Evolutionary conservation across 805 yeast genomes (phyloP), one percentile per base, ranked within the genome.

Genomic region (Wickerhamiella occidentalis): DNA sequence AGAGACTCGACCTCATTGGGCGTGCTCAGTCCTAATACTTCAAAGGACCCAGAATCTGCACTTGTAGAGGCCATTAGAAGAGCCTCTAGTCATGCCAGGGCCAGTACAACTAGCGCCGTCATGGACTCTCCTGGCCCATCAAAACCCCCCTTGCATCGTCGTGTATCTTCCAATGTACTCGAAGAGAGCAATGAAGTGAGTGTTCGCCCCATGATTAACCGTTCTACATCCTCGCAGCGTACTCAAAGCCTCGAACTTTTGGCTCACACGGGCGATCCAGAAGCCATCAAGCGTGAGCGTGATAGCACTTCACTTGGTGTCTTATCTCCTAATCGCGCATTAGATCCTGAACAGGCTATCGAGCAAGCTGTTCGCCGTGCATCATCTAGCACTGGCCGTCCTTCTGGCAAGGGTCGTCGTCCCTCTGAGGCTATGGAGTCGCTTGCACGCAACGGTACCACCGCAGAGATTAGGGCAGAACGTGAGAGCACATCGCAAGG

Each of bases 291-390:
- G 15, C 15, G 22, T 6, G 47, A 45, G 35, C 47, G 47, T 8
- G 47, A 45, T 25, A 33, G 40, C 13, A 45, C 47, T 12, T 22
- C 33, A 7, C 21, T 23, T 13, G 47, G 47, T 18, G 28, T 45
- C 2, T 15, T 45, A 11, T 22, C 33, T 9, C 47, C 47, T 9
- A 45, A 45, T 21, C 17, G 13, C 2, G 15, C 33, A 17, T 13
- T 21, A 13, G 28, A 45, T 11, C 40, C 47, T 5, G 33, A 30
- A 13, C 15, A 26, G 7, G 47, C 38, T 13, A 35, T 45, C 17
- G 47, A 35, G 17, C 3, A 35, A 9, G 47, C 47, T 26, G 35
- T 45, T 12, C 47, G 47, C n/a, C 26, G 47, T 2, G 47, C 40
- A 35, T 45, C 33, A 6, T 29, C 13, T 13, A 29, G 11, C 33